Evolutionary conservation across 176 grass and related monocot species (phyloP).

Genomic region (Bolboschoenus planiculmis): DNA sequence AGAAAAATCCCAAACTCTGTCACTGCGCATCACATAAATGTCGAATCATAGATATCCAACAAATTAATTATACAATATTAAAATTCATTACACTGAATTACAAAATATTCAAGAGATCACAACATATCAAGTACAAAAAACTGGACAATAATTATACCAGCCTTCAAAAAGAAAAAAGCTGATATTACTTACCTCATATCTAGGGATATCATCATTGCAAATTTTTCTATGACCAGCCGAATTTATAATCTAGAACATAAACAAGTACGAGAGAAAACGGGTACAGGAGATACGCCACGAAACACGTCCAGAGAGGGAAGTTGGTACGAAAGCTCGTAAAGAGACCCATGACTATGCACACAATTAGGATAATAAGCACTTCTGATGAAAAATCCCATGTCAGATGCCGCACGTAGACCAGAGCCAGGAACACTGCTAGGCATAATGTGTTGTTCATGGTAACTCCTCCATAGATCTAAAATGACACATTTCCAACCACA

Average conservation of each 20-base stretch:
- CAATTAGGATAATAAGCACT: conserved; percentile 61
- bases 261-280: conserved; percentile 50
- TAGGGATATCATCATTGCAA: background rate
- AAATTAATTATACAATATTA: background rate
- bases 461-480: conserved; percentile 64
- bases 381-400: conserved; percentile 82
- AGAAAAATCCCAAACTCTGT: background rate
- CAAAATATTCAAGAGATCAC: background rate
- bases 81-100: conserved; percentile 6
- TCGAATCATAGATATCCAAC: background rate
- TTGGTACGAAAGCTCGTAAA: conserved; percentile 66
- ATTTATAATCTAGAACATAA: conserved; percentile 62
- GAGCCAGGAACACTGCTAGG: conserved; percentile 56
- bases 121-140: background rate
- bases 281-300: conserved; percentile 50
- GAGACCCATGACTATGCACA: conserved; percentile 73
- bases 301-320: conserved; percentile 71
- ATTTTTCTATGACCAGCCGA: conserved; percentile 57
- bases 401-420: conserved; percentile 54
- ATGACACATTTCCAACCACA: background rate
- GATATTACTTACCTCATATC: background rate
- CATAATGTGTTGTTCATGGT: conserved; percentile 95
- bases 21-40: background rate
- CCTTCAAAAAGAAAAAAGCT: background rate
- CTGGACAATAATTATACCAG: background rate